These are phyloP conservation scores for Hericium erinaceus DNA, from an alignment of 768 basidiomycete species.

Conservation along the genomic window DNA sequence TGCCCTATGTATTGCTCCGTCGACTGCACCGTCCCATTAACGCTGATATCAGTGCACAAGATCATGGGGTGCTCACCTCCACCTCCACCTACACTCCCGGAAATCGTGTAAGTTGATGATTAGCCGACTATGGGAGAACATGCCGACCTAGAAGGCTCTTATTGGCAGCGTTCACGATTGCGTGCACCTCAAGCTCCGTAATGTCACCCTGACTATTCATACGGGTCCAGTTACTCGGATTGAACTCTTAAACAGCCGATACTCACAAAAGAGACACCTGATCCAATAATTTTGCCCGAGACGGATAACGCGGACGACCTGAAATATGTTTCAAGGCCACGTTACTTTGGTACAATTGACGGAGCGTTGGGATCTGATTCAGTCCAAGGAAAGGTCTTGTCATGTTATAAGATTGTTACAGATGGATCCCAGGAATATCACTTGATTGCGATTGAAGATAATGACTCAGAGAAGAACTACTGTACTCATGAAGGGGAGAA, in stretches of 20 bases:
- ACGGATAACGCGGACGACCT: conserved; percentile 27
- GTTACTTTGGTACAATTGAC: conserved; percentile 37
- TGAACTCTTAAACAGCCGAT: neutral
- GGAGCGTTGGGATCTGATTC: conserved; percentile 47
- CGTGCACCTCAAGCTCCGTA: conserved; percentile 58
- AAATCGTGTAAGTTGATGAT: neutral
- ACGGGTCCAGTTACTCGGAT: neutral
- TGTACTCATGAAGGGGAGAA: no score
- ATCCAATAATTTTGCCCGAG: conserved; percentile 34
- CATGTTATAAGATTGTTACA: neutral
- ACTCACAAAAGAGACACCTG: conserved; percentile 64
- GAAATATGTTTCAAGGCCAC: conserved; percentile 28
- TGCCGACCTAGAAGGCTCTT: conserved; percentile 51
- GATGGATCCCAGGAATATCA: neutral
- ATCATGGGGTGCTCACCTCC: conserved; percentile 43
- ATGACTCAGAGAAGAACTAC: no score
- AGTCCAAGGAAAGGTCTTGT: conserved; percentile 19
- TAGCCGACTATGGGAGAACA: neutral
- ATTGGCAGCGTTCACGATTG: conserved; percentile 82
- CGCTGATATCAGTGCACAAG: neutral
- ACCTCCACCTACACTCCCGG: conserved; percentile 47
- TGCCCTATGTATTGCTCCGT: conserved; percentile 73
- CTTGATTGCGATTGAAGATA: no score
- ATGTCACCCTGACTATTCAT: conserved; percentile 65
- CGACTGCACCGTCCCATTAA: conserved; percentile 36